These are phyloP conservation scores for Ilyonectria robusta DNA, from an alignment of 2,329 filamentous ascomycete species.

Conservation along the genomic window DNA sequence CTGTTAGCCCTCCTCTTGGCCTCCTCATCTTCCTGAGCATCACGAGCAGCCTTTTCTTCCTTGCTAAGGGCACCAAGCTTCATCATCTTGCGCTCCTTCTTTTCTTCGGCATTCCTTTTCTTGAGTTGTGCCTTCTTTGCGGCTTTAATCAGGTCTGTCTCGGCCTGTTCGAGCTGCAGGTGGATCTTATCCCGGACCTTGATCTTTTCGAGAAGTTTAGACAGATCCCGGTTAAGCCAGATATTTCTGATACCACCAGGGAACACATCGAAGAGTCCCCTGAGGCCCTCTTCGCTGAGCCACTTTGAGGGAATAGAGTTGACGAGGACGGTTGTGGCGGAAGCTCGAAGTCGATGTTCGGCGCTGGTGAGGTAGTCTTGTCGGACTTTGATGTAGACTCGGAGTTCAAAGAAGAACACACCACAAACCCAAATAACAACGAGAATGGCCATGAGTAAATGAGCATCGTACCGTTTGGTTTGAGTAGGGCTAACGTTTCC, in stretches of 20 bases:
- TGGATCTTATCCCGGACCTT: slow-evolving; percentile 81
- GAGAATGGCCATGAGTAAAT: slow-evolving; percentile 82
- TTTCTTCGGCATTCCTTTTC: slow-evolving; percentile 73
- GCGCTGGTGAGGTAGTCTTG: slow-evolving; percentile 96
- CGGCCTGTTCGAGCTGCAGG: slow-evolving; percentile 80
- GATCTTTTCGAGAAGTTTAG: slow-evolving; percentile 87
- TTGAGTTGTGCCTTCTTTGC: slow-evolving; percentile 87
- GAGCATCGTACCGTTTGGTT: slow-evolving; percentile 83
- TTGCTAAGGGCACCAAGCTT: slow-evolving; percentile 66
- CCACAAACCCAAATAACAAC: slow-evolving; percentile 89
- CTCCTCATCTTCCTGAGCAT: slow-evolving; percentile 64
- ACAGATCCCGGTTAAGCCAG: slow-evolving; percentile 94
- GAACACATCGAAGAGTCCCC: slow-evolving; percentile 93
- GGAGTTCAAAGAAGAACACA: slow-evolving; percentile 88
- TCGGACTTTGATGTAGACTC: slow-evolving; percentile 90
- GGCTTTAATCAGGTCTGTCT: slow-evolving; percentile 85
- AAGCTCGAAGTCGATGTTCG: slow-evolving; percentile 92
- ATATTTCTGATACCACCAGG: slow-evolving; percentile 95
- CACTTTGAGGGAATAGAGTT: slow-evolving; percentile 92
- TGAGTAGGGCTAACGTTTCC: slow-evolving; percentile 82
- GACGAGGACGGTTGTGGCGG: slow-evolving; percentile 94
- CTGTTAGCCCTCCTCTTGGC: slow-evolving; percentile 66
- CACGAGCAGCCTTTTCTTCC: slow-evolving; percentile 62
- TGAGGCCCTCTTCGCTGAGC: slow-evolving; percentile 86
- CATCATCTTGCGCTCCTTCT: slow-evolving; percentile 69